Conservation (phyloP, 2,329 filamentous ascomycete species). For the Colletotrichum godetiae region DNA sequence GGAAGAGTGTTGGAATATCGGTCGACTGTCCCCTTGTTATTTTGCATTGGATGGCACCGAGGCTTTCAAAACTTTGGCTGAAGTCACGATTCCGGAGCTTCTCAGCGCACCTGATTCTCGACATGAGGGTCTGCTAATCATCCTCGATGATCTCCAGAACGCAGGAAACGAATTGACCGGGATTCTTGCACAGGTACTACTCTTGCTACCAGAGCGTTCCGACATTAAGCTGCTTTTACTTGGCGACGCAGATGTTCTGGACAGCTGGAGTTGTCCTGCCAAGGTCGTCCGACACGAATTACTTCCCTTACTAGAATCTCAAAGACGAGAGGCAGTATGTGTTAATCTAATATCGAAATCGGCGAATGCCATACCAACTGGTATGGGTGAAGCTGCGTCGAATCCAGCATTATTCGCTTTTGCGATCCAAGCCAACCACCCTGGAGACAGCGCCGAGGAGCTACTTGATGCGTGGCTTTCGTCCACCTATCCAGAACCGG, state of each 20-base stretch:
- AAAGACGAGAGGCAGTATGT: not conserved
- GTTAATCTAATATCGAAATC: not conserved
- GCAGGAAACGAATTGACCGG: not conserved
- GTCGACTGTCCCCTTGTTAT: not conserved
- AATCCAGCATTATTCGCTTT: constrained; percentile 14
- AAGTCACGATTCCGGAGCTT: not conserved
- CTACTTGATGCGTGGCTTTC: constrained; percentile 10
- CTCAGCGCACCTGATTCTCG: not conserved
- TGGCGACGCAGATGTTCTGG: not conserved
- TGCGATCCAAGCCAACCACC: not conserved
- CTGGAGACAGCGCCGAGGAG: not conserved
- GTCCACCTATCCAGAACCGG: not conserved
- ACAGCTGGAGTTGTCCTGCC: not conserved
- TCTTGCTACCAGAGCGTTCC: not conserved
- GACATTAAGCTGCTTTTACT: not conserved
- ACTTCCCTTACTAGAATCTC: not conserved
- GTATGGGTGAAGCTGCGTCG: not conserved
- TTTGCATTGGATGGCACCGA: not conserved
- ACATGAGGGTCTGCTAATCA: not conserved
- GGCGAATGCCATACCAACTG: not conserved
- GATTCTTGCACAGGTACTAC: not conserved
- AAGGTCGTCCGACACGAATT: not conserved
- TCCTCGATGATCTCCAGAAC: not conserved
- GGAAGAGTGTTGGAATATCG: not conserved
- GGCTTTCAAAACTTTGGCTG: not conserved